These are phyloP conservation scores for Mrakia gelida DNA, from an alignment of 768 basidiomycete species.

Conservation along the genomic window DNA sequence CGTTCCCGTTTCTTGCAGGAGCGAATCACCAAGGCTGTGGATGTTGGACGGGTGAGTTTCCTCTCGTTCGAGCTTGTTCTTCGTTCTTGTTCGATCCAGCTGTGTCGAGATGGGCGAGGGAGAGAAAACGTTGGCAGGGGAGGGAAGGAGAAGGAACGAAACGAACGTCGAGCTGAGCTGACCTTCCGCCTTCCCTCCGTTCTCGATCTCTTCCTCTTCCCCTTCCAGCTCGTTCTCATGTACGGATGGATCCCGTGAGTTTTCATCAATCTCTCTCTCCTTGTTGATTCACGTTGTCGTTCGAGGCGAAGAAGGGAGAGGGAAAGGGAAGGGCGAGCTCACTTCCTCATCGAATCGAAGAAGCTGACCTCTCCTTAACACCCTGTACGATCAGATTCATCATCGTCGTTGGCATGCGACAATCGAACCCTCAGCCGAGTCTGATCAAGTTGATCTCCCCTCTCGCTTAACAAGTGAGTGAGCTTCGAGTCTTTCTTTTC, in stretches of 20 bases:
- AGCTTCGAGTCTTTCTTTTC: constrained; percentile 3
- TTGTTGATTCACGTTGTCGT: no score
- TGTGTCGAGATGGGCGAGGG: not conserved
- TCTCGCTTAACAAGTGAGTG: constrained; percentile 16
- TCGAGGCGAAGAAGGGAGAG: no score
- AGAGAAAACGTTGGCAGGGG: not conserved
- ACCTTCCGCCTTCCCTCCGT: no score
- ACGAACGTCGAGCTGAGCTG: not conserved
- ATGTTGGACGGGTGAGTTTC: constrained; percentile 21
- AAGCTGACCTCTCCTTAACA: not conserved
- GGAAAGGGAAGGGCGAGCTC: no score
- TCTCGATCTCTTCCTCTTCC: not conserved
- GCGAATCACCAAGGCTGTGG: constrained; percentile 33
- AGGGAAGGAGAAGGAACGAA: not conserved
- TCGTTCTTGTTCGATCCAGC: not conserved
- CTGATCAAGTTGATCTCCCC: constrained; percentile 33
- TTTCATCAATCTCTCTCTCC: not conserved
- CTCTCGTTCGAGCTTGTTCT: not conserved
- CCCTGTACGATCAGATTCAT: constrained; percentile 26
- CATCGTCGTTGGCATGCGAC: constrained; percentile 33
- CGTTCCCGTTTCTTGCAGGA: constrained; percentile 1
- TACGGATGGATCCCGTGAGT: constrained; percentile 34
- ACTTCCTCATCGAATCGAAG: no score
- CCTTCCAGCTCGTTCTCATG: constrained; percentile 21
- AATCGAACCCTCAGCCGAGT: constrained; percentile 33